These are phyloP conservation scores for Candida succiphila DNA, from an alignment of 805 yeast species.

Conservation along the genomic window DNA sequence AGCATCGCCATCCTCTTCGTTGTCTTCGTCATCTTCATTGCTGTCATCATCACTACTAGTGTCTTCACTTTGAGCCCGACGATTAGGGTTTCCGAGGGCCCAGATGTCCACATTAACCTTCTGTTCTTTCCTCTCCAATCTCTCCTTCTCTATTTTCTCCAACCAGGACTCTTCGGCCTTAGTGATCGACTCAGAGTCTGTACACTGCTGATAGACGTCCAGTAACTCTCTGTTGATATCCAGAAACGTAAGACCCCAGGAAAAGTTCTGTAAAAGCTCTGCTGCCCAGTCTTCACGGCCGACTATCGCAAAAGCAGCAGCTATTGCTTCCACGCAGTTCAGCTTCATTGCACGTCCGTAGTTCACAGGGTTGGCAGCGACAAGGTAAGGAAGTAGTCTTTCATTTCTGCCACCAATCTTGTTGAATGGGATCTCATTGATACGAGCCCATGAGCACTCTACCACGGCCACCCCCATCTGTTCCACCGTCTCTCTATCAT, in stretches of 20 bases:
- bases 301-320: slow-evolving; percentile 92
- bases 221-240: slow-evolving; percentile 73
- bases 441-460: slow-evolving; percentile 96
- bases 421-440: slow-evolving; percentile 93
- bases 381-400: slow-evolving; percentile 79
- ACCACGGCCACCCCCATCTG: slow-evolving; percentile 90
- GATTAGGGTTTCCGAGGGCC: slow-evolving; percentile 72
- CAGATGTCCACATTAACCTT: slow-evolving; percentile 54
- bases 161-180: slow-evolving; percentile 72
- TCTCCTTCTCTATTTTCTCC: slow-evolving; percentile 55
- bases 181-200: slow-evolving; percentile 67
- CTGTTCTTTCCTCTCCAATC: slow-evolving; percentile 46
- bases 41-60: slow-evolving; percentile 12
- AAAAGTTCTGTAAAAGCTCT: slow-evolving; percentile 63
- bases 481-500: slow-evolving; percentile 71
- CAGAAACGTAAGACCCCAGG: slow-evolving; percentile 90
- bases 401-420: slow-evolving; percentile 89
- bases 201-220: slow-evolving; percentile 65
- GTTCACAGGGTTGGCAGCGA: slow-evolving; percentile 95
- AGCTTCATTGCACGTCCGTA: slow-evolving; percentile 94
- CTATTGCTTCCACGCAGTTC: slow-evolving; percentile 95
- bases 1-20: slow-evolving; percentile 6
- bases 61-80: slow-evolving; percentile 19
- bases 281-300: slow-evolving; percentile 89
- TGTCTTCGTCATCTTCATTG: slow-evolving; percentile 19